Evolutionary conservation across 257 asterid species (phyloP).

Genomic region (Eustoma russellianum): DNA sequence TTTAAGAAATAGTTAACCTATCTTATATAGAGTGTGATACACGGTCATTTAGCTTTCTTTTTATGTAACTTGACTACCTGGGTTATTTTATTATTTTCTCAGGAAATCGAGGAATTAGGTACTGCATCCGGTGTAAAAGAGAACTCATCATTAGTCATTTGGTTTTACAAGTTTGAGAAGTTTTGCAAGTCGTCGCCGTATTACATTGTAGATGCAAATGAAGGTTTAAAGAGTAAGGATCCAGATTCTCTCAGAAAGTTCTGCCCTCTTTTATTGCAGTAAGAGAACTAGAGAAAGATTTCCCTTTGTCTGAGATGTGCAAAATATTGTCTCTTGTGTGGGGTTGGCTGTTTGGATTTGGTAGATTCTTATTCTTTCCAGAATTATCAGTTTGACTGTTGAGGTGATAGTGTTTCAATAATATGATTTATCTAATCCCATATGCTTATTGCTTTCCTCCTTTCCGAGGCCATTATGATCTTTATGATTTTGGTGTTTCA

Average conservation of each 20-base stretch:
- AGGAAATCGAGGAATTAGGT: constrained; percentile 49
- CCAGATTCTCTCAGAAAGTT: not conserved
- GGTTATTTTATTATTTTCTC: constrained; percentile 1
- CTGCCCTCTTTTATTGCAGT: too few species aligned
- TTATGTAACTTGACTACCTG: not conserved
- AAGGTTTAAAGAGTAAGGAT: constrained; percentile 28
- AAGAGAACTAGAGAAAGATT: too few species aligned
- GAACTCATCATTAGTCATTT: constrained; percentile 18
- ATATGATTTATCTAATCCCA: too few species aligned
- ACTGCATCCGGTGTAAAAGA: constrained; percentile 24
- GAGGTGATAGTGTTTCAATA: too few species aligned
- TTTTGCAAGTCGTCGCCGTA: constrained; percentile 43
- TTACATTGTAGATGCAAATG: constrained; percentile 32
- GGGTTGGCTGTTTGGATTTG: too few species aligned
- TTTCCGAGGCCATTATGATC: too few species aligned
- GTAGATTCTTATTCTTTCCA: too few species aligned
- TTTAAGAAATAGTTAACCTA: not conserved
- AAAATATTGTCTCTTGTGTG: too few species aligned
- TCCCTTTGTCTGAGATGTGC: too few species aligned
- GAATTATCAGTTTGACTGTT: too few species aligned
- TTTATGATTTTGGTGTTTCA: too few species aligned
- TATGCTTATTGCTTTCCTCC: too few species aligned
- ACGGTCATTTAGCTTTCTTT: not conserved
- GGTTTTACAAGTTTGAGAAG: constrained; percentile 31
- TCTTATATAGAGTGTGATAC: not conserved